These are phyloP conservation scores for Cordyceps farinosa DNA, from an alignment of 2,329 filamentous ascomycete genomes.

Conservation along the genomic window DNA sequence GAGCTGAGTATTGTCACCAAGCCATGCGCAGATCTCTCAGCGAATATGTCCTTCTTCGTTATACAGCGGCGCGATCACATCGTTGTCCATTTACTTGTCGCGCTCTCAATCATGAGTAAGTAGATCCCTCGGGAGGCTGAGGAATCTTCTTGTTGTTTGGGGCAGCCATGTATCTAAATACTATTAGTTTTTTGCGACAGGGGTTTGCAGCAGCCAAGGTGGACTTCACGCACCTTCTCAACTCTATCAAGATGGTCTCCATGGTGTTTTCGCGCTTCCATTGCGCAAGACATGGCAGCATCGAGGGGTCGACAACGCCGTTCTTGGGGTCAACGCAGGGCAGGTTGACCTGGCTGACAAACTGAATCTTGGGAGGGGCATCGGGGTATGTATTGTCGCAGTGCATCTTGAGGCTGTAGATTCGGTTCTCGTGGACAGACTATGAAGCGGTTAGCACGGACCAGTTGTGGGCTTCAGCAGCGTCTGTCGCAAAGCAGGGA, in stretches of 20 bases:
- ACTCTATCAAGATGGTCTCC: conserved; percentile 87
- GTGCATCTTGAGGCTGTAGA: conserved; percentile 97
- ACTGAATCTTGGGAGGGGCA: conserved; percentile 81
- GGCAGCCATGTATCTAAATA: conserved; percentile 81
- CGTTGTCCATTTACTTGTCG: background rate
- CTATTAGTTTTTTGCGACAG: background rate
- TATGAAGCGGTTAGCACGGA: conserved; percentile 33
- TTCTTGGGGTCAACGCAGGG: conserved; percentile 81
- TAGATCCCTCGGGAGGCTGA: conserved; percentile 83
- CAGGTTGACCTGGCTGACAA: conserved; percentile 93
- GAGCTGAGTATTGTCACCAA: background rate
- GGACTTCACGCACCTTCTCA: conserved; percentile 60
- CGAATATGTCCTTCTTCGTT: background rate
- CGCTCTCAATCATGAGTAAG: conserved; percentile 32
- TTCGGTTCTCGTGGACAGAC: conserved; percentile 97
- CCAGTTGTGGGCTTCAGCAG: background rate
- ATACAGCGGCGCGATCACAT: background rate
- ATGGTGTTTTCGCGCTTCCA: conserved; percentile 95
- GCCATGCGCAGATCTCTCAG: background rate
- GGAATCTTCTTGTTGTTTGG: conserved; percentile 90
- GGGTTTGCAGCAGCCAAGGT: background rate
- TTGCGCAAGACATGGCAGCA: conserved; percentile 78
- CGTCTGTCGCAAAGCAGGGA: background rate
- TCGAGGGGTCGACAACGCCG: conserved; percentile 78
- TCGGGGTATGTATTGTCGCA: conserved; percentile 90